Conservation (phyloP, 2,329 filamentous ascomycete species). For the Ascochyta clinopodiicola region DNA sequence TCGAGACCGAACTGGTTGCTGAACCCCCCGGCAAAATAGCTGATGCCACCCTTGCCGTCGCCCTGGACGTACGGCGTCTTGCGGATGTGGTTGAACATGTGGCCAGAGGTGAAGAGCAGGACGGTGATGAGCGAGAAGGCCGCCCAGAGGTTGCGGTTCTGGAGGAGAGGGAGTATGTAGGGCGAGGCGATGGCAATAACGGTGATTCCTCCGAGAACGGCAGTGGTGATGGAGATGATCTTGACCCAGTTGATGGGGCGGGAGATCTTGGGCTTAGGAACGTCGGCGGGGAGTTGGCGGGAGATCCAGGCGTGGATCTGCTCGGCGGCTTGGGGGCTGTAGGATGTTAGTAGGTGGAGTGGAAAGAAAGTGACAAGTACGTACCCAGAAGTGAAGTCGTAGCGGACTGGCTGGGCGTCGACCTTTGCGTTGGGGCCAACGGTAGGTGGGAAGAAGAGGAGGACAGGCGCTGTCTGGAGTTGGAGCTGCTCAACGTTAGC, state of each 20-base stretch:
- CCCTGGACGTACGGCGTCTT: slow-evolving; percentile 91
- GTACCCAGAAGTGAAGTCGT: slow-evolving; percentile 84
- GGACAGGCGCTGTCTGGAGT: slow-evolving; percentile 90
- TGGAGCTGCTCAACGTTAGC: slow-evolving; percentile 70
- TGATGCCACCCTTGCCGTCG: slow-evolving; percentile 83
- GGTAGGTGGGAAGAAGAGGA: slow-evolving; percentile 87
- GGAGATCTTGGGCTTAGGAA: slow-evolving; percentile 75
- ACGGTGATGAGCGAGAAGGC: slow-evolving; percentile 87
- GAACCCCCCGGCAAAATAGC: slow-evolving; percentile 90
- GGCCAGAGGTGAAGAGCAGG: slow-evolving; percentile 90
- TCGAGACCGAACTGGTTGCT: slow-evolving; percentile 93
- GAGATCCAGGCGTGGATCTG: slow-evolving; percentile 79
- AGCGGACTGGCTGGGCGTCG: slow-evolving; percentile 73
- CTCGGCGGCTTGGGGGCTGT: slow-evolving; percentile 76
- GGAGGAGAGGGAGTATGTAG: slow-evolving; percentile 79
- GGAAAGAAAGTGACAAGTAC: slow-evolving; percentile 25
- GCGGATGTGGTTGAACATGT: slow-evolving; percentile 99
- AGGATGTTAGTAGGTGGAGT: slow-evolving; percentile 4
- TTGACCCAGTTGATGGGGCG: slow-evolving; percentile 88
- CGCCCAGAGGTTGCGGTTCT: slow-evolving; percentile 94
- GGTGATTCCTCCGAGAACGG: slow-evolving; percentile 73
- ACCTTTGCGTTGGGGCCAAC: slow-evolving; percentile 77
- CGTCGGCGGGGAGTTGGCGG: slow-evolving; percentile 72
- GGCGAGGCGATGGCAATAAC: slow-evolving; percentile 74
- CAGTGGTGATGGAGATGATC: slow-evolving; percentile 70